These are phyloP conservation scores for Colletotrichum nymphaeae DNA, from an alignment of 2,329 filamentous ascomycete species.

Conservation along the genomic window DNA sequence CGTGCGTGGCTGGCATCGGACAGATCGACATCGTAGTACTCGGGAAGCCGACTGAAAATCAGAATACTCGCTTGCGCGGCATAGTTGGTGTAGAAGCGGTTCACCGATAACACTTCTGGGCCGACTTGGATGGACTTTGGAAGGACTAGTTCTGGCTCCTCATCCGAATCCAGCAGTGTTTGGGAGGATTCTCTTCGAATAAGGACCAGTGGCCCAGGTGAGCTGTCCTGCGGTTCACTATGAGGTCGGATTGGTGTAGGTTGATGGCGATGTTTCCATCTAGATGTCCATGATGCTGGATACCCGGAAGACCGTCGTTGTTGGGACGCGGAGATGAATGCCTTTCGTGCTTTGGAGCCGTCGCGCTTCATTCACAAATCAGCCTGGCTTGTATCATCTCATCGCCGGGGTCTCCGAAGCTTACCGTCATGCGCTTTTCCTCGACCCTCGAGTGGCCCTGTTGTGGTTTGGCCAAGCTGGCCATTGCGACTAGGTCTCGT, in stretches of 20 bases:
- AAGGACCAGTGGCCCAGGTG: neutral
- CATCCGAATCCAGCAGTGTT: neutral
- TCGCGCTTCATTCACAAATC: neutral
- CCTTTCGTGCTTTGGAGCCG: neutral
- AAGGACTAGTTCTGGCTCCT: neutral
- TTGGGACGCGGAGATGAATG: neutral
- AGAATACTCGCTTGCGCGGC: conserved; percentile 9
- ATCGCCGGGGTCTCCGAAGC: neutral
- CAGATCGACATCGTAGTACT: conserved; percentile 9
- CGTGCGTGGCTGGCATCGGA: conserved; percentile 14
- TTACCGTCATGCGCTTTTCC: conserved; percentile 17
- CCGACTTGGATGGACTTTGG: neutral
- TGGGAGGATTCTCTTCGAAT: neutral
- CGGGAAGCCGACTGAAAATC: conserved; percentile 14
- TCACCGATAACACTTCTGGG: conserved; percentile 6
- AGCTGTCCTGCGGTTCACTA: neutral
- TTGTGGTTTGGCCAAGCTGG: conserved; percentile 14
- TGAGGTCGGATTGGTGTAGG: neutral
- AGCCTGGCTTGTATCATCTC: neutral
- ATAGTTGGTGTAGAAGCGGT: conserved; percentile 17
- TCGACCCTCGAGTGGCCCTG: conserved; percentile 3
- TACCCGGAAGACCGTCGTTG: neutral
- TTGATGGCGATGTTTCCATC: conserved; percentile 20
- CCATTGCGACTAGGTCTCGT: conserved; percentile 17
- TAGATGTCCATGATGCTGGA: conserved; percentile 8